These are phyloP conservation scores for Phytopythium helicoides DNA, from an alignment of 352 stramenopile species.

Conservation along the genomic window DNA sequence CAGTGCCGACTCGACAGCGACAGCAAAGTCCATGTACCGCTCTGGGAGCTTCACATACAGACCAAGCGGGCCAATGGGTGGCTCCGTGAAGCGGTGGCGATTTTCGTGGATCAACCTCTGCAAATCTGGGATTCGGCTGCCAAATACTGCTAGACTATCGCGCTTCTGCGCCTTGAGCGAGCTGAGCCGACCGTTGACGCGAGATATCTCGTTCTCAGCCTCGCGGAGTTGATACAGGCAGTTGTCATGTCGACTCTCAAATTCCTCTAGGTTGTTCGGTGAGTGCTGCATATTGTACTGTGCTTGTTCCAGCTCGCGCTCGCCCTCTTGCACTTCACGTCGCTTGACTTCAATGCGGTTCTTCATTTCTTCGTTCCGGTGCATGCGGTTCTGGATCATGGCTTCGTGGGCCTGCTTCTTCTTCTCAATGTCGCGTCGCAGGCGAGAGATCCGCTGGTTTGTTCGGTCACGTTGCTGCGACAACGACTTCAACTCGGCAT, in stretches of 20 bases:
- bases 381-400: constrained; percentile 53
- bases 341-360: constrained; percentile 49
- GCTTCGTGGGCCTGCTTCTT: constrained; percentile 53
- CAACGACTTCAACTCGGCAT: constrained; percentile 65
- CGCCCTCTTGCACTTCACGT: constrained; percentile 34
- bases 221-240: constrained; percentile 60
- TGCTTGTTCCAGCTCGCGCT: constrained; percentile 35
- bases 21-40: constrained; percentile 58
- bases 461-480: constrained; percentile 44
- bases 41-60: constrained; percentile 74
- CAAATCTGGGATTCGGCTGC: constrained; percentile 61
- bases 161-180: constrained; percentile 48
- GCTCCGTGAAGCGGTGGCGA: constrained; percentile 49
- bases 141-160: constrained; percentile 63
- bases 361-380: constrained; percentile 59
- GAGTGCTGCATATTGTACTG: constrained; percentile 25
- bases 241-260: constrained; percentile 57
- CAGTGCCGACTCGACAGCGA: constrained; percentile 70
- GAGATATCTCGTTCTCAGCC: constrained; percentile 43
- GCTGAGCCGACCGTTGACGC: constrained; percentile 44
- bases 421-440: constrained; percentile 50
- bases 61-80: constrained; percentile 72
- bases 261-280: constrained; percentile 40
- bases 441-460: constrained; percentile 44
- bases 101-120: constrained; percentile 80